These are phyloP conservation scores for Phaeosphaeria sp. DNA, from an alignment of 2,329 filamentous ascomycete genomes.

Conservation along the genomic window DNA sequence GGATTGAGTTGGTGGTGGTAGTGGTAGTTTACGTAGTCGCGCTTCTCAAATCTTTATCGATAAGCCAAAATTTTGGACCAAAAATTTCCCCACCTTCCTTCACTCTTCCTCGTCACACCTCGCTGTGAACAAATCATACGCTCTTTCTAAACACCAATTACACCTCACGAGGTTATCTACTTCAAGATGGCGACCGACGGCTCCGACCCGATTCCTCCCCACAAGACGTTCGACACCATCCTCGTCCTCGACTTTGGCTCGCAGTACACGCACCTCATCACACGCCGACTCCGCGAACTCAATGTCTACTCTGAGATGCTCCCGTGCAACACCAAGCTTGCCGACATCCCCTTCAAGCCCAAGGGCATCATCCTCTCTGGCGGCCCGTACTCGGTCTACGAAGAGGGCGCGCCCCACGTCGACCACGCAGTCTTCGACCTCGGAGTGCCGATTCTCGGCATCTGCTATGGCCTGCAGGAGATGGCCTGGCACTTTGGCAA, in stretches of 20 bases:
- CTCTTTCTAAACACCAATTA: neutral
- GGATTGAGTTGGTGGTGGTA: no score
- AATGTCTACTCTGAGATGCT: conserved; percentile 89
- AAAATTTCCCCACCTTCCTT: conserved; percentile 11
- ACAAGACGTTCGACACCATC: conserved; percentile 69
- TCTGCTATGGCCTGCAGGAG: conserved; percentile 74
- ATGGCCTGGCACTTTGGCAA: conserved; percentile 73
- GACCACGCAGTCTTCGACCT: conserved; percentile 84
- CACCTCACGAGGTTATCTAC: neutral
- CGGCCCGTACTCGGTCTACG: conserved; percentile 81
- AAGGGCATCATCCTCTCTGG: conserved; percentile 83
- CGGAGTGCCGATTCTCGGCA: conserved; percentile 66
- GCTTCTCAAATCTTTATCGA: conserved; percentile 10
- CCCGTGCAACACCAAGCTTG: conserved; percentile 82
- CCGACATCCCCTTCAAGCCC: conserved; percentile 78
- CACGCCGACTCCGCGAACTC: conserved; percentile 76
- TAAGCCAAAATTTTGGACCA: conserved; percentile 22
- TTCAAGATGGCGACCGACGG: conserved; percentile 48
- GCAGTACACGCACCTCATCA: conserved; percentile 78
- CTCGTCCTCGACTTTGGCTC: conserved; percentile 76
- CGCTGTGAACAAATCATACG: conserved; percentile 10
- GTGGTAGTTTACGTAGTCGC: conserved; percentile 31
- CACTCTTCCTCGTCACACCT: conserved; percentile 9
- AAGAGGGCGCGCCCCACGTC: conserved; percentile 76
- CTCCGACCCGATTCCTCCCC: conserved; percentile 53